Base-by-base conservation (phyloP, 2,329 filamentous ascomycete species). In the Neonectria hederae region DNA sequence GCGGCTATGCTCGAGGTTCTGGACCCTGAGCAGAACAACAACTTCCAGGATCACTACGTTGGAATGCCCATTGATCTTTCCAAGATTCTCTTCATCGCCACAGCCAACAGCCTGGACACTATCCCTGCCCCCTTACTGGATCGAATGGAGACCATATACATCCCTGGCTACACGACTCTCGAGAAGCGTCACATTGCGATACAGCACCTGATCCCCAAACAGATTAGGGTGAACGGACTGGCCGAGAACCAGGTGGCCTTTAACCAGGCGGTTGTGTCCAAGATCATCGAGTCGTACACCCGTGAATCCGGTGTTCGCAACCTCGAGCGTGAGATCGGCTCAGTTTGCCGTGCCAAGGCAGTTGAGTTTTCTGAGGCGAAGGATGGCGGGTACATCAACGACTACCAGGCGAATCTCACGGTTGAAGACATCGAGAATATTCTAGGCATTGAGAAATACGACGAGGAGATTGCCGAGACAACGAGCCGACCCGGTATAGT, bases 1-100 rank as follows among this genome's bases (percentile, higher is more conserved):
- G 96, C 96, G 22, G 96, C 96, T 9, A 97, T 99, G 95, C 89
- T 99, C 14, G 96, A 99, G 79, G 96, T 99, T 11, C 85, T 99
- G 49, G 96, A 99, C 75, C 96, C 96, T 0, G 96, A 99, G 78
- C 96, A 99, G 81, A 99, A 99, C 76, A 88, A 97, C 79, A 91
- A 89, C 10, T 99, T 99, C 80, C 92, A 90, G 30, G 96, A 99
- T 76, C 96, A 99, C 80, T 99, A 98, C 77, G 89, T 99, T 77
- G 94, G 94, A 74, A 94, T 97, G 67, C 95, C 96, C 0, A 93
- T 98, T 69, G 96, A 99, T 76, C 85, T 99, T 21, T 97, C 93
- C 81, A 97, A 97, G 80, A 93, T 99, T 22, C 86, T 99, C 11
- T 99, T 99, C 81, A 97, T 99, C 74, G 96, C 96, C 7, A 99